phyloP scores from a whole-genome alignment of 257 asterid genomes.

The Gynochthodes officinalis region DNA sequence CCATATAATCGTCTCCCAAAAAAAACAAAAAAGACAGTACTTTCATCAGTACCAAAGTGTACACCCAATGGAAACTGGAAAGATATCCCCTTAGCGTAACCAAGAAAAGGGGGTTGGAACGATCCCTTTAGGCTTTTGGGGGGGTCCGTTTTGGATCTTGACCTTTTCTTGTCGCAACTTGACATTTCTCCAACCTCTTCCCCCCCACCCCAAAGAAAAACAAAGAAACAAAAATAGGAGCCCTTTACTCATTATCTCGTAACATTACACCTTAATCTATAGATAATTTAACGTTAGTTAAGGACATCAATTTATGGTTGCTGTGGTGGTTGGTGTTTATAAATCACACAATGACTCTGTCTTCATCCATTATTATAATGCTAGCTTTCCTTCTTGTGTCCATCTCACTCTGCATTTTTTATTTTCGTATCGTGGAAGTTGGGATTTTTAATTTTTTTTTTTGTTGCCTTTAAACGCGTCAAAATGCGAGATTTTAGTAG shows the following conservation, averaged over 20 bases:
- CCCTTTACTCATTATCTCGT: neutral
- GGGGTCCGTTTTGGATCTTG: slow-evolving; percentile 32
- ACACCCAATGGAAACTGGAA: neutral
- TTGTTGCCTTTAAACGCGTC: too few species aligned
- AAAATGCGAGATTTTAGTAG: too few species aligned
- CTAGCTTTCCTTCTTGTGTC: neutral
- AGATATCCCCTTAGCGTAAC: slow-evolving; percentile 28
- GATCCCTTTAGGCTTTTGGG: too few species aligned
- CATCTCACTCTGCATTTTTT: neutral
- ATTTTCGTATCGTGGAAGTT: too few species aligned
- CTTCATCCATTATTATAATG: neutral
- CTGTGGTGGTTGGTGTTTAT: slow-evolving; percentile 28
- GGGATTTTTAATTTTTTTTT: too few species aligned
- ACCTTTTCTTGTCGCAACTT: slow-evolving; percentile 23
- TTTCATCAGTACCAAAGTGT: neutral
- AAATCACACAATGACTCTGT: slow-evolving; percentile 14
- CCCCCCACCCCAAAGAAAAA: too few species aligned
- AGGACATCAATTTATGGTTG: slow-evolving; percentile 26
- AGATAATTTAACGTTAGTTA: slow-evolving; percentile 8
- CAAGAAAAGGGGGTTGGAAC: slow-evolving; percentile 19
- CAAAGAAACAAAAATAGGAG: neutral
- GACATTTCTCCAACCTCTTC: slow-evolving; percentile 40
- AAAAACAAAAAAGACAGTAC: too few species aligned
- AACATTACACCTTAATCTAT: slow-evolving; percentile 18
- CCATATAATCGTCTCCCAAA: too few species aligned